Evolutionary conservation across 2,329 filamentous ascomycete genomes (phyloP).

Genomic region (Penicillium occitanis): DNA sequence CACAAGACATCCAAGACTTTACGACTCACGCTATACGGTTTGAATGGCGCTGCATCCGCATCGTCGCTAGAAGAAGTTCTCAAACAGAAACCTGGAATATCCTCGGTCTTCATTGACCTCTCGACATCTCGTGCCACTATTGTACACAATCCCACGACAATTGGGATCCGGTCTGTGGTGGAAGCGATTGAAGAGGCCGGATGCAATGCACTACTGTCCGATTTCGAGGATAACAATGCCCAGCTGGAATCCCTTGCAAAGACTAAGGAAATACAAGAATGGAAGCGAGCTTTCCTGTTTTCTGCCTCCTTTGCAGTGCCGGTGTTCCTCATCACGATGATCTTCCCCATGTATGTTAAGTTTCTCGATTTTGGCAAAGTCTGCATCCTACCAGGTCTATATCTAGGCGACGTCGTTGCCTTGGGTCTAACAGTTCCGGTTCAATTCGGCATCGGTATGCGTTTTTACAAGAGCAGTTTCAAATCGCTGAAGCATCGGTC

Average conservation of each 20-base stretch:
- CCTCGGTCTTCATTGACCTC: slow-evolving; percentile 70
- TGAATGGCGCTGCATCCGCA: slow-evolving; percentile 70
- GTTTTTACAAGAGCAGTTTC: slow-evolving; percentile 91
- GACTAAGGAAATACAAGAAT: slow-evolving; percentile 93
- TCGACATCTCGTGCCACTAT: slow-evolving; percentile 73
- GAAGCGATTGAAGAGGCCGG: slow-evolving; percentile 78
- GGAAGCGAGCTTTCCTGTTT: slow-evolving; percentile 75
- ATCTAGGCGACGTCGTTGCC: slow-evolving; percentile 83
- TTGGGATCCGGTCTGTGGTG: slow-evolving; percentile 79
- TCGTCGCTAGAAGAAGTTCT: slow-evolving; percentile 69
- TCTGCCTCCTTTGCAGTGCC: slow-evolving; percentile 82
- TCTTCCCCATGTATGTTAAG: slow-evolving; percentile 82
- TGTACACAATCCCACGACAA: slow-evolving; percentile 66
- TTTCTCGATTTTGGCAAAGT: slow-evolving; percentile 73
- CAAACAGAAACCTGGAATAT: slow-evolving; percentile 66
- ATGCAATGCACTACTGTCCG: slow-evolving; percentile 84
- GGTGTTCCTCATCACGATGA: slow-evolving; percentile 89
- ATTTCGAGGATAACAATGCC: slow-evolving; percentile 93
- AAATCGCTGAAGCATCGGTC: slow-evolving; percentile 87
- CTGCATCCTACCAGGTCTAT: slow-evolving; percentile 69
- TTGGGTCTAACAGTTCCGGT: slow-evolving; percentile 83
- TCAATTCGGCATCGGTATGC: slow-evolving; percentile 92
- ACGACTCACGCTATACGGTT: slow-evolving; percentile 82
- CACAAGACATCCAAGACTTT: slow-evolving; percentile 60
- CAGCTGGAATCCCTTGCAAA: slow-evolving; percentile 95